Evolutionary conservation across 2,329 filamentous ascomycete genomes (phyloP).

Genomic region (Neoarthrinium moseri): DNA sequence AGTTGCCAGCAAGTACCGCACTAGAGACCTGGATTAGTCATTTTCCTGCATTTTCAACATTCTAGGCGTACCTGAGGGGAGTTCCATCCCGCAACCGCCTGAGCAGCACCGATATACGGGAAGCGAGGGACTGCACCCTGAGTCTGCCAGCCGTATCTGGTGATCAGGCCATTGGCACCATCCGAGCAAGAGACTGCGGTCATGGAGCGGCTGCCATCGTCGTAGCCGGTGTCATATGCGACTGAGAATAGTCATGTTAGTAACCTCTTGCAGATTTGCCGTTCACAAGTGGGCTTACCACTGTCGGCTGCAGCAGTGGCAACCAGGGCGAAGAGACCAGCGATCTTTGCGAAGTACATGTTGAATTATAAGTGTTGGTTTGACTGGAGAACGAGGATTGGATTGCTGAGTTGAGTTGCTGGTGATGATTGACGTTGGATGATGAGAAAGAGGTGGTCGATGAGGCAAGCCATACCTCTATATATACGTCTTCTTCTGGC

Average conservation of each 20-base stretch:
- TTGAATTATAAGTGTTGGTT: conserved; percentile 12
- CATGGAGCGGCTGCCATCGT: conserved; percentile 56
- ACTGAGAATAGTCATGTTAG: conserved; percentile 42
- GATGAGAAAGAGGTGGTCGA: neutral
- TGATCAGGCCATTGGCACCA: conserved; percentile 64
- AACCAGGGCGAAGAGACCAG: conserved; percentile 24
- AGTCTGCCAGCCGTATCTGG: conserved; percentile 56
- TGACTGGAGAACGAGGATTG: conserved; percentile 1
- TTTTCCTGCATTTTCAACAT: neutral
- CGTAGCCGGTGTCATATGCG: conserved; percentile 72
- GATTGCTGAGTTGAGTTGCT: conserved; percentile 2
- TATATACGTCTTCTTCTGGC: neutral
- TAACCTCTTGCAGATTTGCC: neutral
- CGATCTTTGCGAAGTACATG: conserved; percentile 29
- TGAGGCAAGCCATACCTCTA: neutral
- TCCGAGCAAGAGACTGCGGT: conserved; percentile 64
- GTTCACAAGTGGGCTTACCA: conserved; percentile 14
- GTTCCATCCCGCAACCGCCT: conserved; percentile 55
- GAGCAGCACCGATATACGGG: conserved; percentile 54
- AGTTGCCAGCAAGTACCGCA: conserved; percentile 62
- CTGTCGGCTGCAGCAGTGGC: conserved; percentile 23
- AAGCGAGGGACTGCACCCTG: conserved; percentile 51
- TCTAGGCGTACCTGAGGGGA: conserved; percentile 35
- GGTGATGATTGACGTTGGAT: neutral
- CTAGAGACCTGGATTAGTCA: conserved; percentile 16